These are phyloP conservation scores for Thielaviopsis populi DNA, from an alignment of 2,329 filamentous ascomycete species.

Conservation along the genomic window DNA sequence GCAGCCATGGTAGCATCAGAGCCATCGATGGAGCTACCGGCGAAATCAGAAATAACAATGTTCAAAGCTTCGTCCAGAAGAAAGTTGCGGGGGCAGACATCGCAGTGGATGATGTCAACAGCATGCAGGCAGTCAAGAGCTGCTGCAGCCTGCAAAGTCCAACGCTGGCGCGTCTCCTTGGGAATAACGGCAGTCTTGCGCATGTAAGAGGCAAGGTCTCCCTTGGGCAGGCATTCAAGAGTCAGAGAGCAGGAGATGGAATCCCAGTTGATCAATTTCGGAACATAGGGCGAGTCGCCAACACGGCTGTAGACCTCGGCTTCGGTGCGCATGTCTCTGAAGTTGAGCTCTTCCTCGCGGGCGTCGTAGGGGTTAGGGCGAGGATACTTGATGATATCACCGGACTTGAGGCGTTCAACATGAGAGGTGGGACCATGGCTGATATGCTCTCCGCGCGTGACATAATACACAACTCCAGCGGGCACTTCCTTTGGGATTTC, in stretches of 20 bases:
- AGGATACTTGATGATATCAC: constrained; percentile 20
- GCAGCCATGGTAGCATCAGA: constrained; percentile 19
- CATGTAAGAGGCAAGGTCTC: constrained; percentile 20
- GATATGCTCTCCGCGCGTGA: constrained; percentile 19
- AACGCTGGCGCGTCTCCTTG: constrained; percentile 20
- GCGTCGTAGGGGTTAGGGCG: constrained; percentile 20
- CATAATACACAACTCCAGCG: constrained; percentile 19
- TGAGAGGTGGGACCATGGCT: constrained; percentile 18
- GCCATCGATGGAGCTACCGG: constrained; percentile 22
- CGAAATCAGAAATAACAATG: constrained; percentile 27
- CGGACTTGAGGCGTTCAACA: constrained; percentile 19
- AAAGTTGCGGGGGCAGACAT: constrained; percentile 28
- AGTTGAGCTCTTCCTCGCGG: constrained; percentile 18
- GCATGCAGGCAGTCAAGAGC: constrained; percentile 25
- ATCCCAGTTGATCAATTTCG: constrained; percentile 20
- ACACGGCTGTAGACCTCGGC: constrained; percentile 20
- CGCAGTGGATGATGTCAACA: constrained; percentile 27
- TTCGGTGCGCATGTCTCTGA: constrained; percentile 19
- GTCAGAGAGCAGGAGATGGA: constrained; percentile 19
- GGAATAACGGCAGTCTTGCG: constrained; percentile 15
- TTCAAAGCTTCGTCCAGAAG: constrained; percentile 24
- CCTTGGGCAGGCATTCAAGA: constrained; percentile 21
- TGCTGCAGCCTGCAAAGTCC: constrained; percentile 24
- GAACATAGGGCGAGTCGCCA: constrained; percentile 19
- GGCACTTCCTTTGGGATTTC: constrained; percentile 18